phyloP scores from a whole-genome alignment of 2,329 filamentous ascomycete genomes.

The Colletotrichum sp. region DNA sequence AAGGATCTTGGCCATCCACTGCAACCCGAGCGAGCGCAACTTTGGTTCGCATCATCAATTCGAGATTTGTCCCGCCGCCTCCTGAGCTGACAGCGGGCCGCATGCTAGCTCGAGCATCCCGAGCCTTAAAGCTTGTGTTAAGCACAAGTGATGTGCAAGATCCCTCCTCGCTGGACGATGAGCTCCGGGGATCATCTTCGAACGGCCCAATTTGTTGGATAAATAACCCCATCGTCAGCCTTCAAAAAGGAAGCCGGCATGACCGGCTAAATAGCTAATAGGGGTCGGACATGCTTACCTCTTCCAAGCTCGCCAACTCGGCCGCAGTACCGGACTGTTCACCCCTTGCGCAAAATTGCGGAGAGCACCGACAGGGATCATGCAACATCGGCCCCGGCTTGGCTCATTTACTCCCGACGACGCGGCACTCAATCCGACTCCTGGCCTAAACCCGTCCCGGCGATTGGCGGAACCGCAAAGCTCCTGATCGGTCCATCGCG shows the following conservation, averaged over 20 bases:
- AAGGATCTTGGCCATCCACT: background rate
- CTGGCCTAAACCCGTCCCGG: background rate
- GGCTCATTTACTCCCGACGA: slow-evolving; percentile 11
- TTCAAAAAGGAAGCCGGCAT: background rate
- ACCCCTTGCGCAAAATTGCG: slow-evolving; percentile 1
- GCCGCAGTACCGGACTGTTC: background rate
- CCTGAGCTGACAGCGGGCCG: background rate
- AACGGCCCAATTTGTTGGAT: background rate
- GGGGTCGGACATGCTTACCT: background rate
- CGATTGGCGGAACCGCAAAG: slow-evolving; percentile 6
- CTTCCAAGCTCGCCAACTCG: background rate
- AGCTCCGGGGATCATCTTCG: background rate
- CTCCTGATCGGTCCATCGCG: background rate
- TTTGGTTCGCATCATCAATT: background rate
- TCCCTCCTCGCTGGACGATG: background rate
- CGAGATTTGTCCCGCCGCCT: background rate
- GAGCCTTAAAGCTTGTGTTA: background rate
- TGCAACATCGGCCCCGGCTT: slow-evolving; percentile 12
- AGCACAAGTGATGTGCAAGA: background rate
- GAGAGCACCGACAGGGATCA: slow-evolving; percentile 8
- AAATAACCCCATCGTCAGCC: background rate
- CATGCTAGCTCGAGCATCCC: background rate
- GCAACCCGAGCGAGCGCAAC: background rate
- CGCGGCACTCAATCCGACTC: slow-evolving; percentile 10
- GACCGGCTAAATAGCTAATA: background rate